Conservation (phyloP, 2,329 filamentous ascomycete genomes). For the Apiospora rasikravindrae region DNA sequence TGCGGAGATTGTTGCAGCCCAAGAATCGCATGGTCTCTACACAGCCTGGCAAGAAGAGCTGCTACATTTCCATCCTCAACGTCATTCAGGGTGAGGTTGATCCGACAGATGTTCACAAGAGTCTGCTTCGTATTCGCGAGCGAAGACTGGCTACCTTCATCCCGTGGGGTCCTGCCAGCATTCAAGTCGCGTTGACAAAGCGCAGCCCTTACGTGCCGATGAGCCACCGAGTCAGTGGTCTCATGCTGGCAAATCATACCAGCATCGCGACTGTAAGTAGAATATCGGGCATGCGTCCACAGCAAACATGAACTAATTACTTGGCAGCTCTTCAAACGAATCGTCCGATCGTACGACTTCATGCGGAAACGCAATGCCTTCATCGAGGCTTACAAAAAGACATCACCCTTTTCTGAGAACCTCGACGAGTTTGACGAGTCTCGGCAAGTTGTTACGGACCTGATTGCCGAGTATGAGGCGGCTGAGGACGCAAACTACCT, state of each 20-base stretch:
- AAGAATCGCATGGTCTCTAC: constrained; percentile 99
- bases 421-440: constrained; percentile 95
- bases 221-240: constrained; percentile 89
- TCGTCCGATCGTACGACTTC: constrained; percentile 88
- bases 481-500: constrained; percentile 91
- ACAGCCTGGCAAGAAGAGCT: constrained; percentile 93
- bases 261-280: constrained; percentile 82
- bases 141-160: constrained; percentile 94
- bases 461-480: constrained; percentile 94
- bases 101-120: constrained; percentile 98
- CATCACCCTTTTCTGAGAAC: constrained; percentile 89
- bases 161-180: constrained; percentile 96
- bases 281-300: not conserved
- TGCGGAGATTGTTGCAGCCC: constrained; percentile 91
- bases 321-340: constrained; percentile 82
- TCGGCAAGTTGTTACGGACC: constrained; percentile 85
- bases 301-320: not conserved
- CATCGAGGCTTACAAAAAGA: constrained; percentile 94
- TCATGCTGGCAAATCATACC: constrained; percentile 98
- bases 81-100: constrained; percentile 99
- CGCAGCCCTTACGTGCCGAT: constrained; percentile 95
- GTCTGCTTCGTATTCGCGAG: constrained; percentile 92
- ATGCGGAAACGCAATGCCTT: constrained; percentile 97
- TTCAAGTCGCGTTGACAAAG: constrained; percentile 95
- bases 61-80: constrained; percentile 98